Percentiles rank a stretch among this genome's conserved stretches.
Evolutionary conservation across 2,329 filamentous ascomycete species (phyloP).

Genomic region (Ophiostoma sp.): DNA sequence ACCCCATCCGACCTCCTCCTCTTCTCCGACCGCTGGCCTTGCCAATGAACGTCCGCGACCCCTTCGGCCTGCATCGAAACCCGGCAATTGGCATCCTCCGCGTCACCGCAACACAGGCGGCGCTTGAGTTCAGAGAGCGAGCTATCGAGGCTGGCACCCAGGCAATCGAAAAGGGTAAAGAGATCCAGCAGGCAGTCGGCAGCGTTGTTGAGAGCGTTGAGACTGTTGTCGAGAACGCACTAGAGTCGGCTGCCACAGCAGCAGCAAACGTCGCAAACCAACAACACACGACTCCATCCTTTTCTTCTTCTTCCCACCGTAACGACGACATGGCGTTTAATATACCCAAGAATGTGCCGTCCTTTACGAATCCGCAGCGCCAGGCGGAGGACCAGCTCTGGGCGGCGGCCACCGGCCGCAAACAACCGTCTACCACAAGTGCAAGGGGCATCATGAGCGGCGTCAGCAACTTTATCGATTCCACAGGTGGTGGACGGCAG

Average conservation of each 20-base stretch:
- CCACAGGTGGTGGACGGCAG: constrained; percentile 31
- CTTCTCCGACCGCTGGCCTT: constrained; percentile 16
- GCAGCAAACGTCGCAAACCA: constrained; percentile 23
- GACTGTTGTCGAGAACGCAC: constrained; percentile 21
- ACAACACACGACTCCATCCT: not conserved
- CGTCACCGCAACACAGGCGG: constrained; percentile 43
- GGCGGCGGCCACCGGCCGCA: constrained; percentile 40
- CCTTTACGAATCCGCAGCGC: constrained; percentile 61
- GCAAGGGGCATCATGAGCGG: constrained; percentile 51
- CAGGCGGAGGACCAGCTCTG: constrained; percentile 62
- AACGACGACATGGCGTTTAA: constrained; percentile 58
- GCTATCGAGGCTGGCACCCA: constrained; percentile 47
- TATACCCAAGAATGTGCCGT: constrained; percentile 64
- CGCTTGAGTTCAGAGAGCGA: constrained; percentile 42
- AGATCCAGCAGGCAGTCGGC: constrained; percentile 33
- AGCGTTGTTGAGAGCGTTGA: constrained; percentile 25
- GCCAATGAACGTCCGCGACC: constrained; percentile 41
- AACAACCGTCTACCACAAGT: constrained; percentile 27
- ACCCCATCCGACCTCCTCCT: not conserved
- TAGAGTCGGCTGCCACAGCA: not conserved
- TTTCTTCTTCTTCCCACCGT: not conserved
- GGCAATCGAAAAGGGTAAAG: constrained; percentile 42
- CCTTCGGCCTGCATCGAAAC: constrained; percentile 39
- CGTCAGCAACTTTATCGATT: constrained; percentile 61
- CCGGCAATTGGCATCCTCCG: constrained; percentile 44